Percentiles rank a stretch among this genome's conserved stretches.
Conservation (phyloP, 441 rosid genomes). For the Kokia cookei region DNA sequence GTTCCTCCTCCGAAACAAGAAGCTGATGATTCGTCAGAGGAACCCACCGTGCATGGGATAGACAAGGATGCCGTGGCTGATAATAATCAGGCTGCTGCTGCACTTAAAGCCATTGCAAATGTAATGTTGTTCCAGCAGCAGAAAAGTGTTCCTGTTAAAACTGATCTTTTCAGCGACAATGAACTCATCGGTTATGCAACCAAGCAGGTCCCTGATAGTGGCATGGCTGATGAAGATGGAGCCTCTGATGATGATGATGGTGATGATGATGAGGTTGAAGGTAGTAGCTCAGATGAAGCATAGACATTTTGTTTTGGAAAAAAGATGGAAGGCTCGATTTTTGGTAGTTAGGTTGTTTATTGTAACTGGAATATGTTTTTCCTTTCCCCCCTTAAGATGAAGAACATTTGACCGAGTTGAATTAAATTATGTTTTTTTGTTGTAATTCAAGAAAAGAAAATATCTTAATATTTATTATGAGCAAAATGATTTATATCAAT, state of each 20-base stretch:
- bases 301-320: background rate
- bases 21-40: constrained; percentile 15
- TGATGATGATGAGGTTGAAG: background rate
- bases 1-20: constrained; percentile 67
- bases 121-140: constrained; percentile 77
- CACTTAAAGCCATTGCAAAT: constrained; percentile 70
- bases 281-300: background rate
- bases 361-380: background rate
- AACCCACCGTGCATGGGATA: constrained; percentile 27
- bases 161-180: constrained; percentile 59
- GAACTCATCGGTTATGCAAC: constrained; percentile 45
- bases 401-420: background rate
- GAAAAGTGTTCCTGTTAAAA: constrained; percentile 72
- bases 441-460: background rate
- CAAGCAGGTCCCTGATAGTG: constrained; percentile 16
- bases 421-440: background rate
- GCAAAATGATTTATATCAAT: background rate
- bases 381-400: background rate
- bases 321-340: background rate
- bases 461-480: background rate
- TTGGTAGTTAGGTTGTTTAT: background rate
- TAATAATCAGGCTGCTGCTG: constrained; percentile 50
- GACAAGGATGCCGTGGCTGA: constrained; percentile 44
- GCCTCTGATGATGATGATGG: background rate
- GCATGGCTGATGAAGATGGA: constrained; percentile 10